Conservation (phyloP, 257 asterid species). For the Prunella vulgaris region DNA sequence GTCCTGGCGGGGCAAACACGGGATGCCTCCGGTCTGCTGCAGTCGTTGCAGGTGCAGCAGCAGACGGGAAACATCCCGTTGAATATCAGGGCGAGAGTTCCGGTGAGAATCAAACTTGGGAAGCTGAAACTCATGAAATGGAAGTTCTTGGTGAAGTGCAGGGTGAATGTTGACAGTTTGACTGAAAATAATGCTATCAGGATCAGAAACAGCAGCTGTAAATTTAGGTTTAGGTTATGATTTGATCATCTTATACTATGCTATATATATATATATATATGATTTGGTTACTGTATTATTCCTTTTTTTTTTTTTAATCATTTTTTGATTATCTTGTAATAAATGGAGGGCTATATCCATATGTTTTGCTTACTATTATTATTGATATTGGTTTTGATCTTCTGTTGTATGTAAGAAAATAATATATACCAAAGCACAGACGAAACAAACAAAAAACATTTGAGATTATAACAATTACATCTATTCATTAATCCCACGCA, state of each 20-base stretch:
- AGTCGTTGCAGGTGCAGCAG: constrained; percentile 54
- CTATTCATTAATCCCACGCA: not conserved
- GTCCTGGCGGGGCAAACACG: constrained; percentile 58
- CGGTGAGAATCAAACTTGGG: constrained; percentile 79
- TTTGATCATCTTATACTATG: not conserved
- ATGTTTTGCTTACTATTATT: not conserved
- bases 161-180: constrained; percentile 56
- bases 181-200: constrained; percentile 43
- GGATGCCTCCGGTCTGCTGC: constrained; percentile 53
- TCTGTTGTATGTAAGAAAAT: not conserved
- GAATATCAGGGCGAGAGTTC: constrained; percentile 56
- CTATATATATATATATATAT: not conserved
- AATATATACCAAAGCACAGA: not conserved
- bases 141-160: constrained; percentile 87
- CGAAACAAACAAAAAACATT: not conserved
- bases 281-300: not conserved
- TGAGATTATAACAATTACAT: no score
- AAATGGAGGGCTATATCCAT: constrained; percentile 10
- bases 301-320: not conserved
- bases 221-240: constrained; percentile 71
- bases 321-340: constrained; percentile 7
- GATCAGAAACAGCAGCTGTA: constrained; percentile 62
- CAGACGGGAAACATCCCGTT: constrained; percentile 66
- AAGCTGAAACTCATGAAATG: constrained; percentile 71
- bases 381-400: not conserved